Conservation (phyloP, 148 eudicot species). For the Drosera capensis region DNA sequence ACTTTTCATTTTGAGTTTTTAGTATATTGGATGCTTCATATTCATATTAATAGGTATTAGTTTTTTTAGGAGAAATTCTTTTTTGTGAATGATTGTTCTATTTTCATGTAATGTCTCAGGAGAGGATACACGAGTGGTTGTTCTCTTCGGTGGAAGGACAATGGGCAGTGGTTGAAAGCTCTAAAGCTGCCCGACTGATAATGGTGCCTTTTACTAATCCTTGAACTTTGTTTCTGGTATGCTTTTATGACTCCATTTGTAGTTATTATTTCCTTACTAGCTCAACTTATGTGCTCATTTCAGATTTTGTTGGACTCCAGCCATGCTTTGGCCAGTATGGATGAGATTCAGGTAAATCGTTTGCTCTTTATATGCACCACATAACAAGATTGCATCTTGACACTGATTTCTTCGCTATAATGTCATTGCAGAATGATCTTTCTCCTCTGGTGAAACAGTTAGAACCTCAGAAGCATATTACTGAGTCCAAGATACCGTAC, state of each 20-base stretch:
- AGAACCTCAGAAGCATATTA: conserved; percentile 40
- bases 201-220: conserved; percentile 32
- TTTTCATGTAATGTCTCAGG: conserved; percentile 18
- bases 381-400: background rate
- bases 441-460: conserved; percentile 79
- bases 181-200: conserved; percentile 80
- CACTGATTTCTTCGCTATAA: background rate
- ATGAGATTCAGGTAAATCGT: conserved; percentile 61
- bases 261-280: no score
- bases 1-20: background rate
- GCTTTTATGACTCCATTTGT: no score
- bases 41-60: no score
- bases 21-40: background rate
- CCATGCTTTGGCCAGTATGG: conserved; percentile 48
- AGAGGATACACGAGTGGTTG: conserved; percentile 79
- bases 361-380: conserved; percentile 3
- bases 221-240: no score
- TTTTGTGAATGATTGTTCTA: background rate
- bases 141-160: conserved; percentile 95
- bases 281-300: conserved; percentile 6
- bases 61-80: no score
- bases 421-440: conserved; percentile 63
- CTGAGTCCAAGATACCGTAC: conserved; percentile 74
- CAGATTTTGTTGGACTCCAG: conserved; percentile 71
- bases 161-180: conserved; percentile 82